These are phyloP conservation scores for Sporothrix pallida DNA, from an alignment of 2,329 filamentous ascomycete genomes.

Conservation along the genomic window DNA sequence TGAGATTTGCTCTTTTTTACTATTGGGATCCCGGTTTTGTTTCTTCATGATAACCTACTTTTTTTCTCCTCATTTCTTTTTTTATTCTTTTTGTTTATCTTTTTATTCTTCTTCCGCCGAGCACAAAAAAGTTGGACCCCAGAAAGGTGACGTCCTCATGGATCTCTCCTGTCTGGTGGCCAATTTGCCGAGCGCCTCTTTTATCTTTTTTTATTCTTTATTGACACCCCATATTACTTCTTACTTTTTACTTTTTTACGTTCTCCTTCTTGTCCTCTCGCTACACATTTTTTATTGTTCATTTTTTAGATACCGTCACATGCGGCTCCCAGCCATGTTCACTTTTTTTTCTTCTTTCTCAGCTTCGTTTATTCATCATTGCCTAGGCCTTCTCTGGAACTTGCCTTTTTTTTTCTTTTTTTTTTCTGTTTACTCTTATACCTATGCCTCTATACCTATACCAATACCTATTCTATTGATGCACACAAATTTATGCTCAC, in stretches of 20 bases:
- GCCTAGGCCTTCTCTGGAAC: neutral
- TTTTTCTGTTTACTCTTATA: neutral
- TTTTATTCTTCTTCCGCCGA: neutral
- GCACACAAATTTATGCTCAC: too few relatives aligned
- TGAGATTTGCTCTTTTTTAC: conserved; percentile 16
- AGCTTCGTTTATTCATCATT: neutral
- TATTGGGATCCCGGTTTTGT: conserved; percentile 18
- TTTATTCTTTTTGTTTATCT: conserved; percentile 29
- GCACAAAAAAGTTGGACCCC: neutral
- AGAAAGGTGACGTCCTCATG: neutral
- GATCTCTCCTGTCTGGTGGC: neutral
- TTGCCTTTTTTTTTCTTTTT: conserved; percentile 1
- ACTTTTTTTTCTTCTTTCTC: conserved; percentile 6
- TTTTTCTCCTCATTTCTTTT: conserved; percentile 20
- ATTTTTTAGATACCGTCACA: conserved; percentile 26
- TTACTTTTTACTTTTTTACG: neutral
- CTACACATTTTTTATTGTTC: neutral
- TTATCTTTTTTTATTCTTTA: conserved; percentile 5
- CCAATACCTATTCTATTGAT: too few relatives aligned
- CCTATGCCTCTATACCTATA: too few relatives aligned
- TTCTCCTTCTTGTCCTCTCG: neutral
- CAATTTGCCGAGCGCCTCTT: conserved; percentile 12
- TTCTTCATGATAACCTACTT: conserved; percentile 21
- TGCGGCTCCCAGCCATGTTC: conserved; percentile 16
- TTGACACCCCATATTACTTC: neutral